Base-by-base conservation (phyloP, 1,284 basidiomycete species). In the Uromyces viciae-fabae region DNA sequence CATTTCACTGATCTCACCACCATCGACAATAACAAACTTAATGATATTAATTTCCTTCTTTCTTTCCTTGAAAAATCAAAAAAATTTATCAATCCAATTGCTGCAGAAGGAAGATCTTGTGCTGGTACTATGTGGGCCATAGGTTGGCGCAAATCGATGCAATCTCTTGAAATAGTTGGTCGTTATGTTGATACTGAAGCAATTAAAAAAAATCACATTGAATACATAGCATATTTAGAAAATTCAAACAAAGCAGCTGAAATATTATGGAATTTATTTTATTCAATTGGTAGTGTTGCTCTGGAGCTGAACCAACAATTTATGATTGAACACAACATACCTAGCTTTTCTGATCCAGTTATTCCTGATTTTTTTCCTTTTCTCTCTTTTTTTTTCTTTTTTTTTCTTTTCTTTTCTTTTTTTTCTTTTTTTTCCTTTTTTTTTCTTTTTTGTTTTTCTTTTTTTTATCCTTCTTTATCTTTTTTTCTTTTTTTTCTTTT, bases 61-160 rank as follows among this genome's bases (percentile, higher is more conserved):
- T 9, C 11, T 28, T 60, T 60, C 36, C 25, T 60, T 8, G n/a
- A 60, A 5, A 3, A 28, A 15, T 60, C 25, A 4, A 60, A 60
- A 33, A 60, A 31, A 33, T 60, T 60, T 60, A 8, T 60, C 7
- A 60, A 60, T 28, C 4, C 9, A n/a, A n/a, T n/a, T n/a, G n/a
- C n/a, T n/a, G n/a, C n/a, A n/a, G n/a, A n/a, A n/a, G n/a, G n/a
- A n/a, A n/a, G n/a, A n/a, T n/a, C n/a, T n/a, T n/a, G n/a, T 60
- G 58, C 36, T 25, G 58, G 58, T 62, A 25, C 14, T 62, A 33
- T 62, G 58, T 25, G 9, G 58, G 58, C 3, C 38, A 15, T 19
- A 62, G 31, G 58, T 62, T 25, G 58, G 58, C n/a, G n/a, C n/a
- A n/a, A n/a, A 62, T 62, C 58, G 5, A 62, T 62, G 58, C 31